Evolutionary conservation across 2,329 filamentous ascomycete genomes (phyloP), one percentile per base, ranked within the genome.

Genomic region (Escovopsis weberi): DNA sequence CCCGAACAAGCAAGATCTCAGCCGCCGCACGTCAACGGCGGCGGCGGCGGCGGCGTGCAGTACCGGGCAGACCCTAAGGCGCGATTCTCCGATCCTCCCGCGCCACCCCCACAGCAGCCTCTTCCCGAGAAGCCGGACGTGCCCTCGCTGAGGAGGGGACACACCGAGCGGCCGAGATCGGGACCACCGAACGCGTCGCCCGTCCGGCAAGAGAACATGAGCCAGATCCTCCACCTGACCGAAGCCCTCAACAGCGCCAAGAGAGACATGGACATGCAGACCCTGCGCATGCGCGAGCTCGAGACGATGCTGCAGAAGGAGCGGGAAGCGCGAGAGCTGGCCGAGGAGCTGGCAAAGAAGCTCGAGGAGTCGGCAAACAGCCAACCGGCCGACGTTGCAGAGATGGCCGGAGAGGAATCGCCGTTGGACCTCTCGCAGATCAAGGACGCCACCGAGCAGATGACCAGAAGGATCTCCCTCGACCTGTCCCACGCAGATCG

Each of bases 101-200:
- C 88, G 19, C 89, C 89, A 7, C 89, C 89, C 26, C 89, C 89
- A 26, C 87, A 94, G 52, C 88, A 94, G 52, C 89, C 89, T 12
- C 68, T 96, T 6, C 89, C 89, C 1, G 88, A 95, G 57, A 95
- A 95, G 59, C 89, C 89, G 0, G 86, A 94, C 60, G 76, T 72
- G 0, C 75, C 80, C 0, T 76, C 85, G 1, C 61, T 94, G 28
- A 87, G 85, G 56, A 75, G 87, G 43, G 72, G 72, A 4, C 78
- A 84, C 26, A 88, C 83, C 0, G 86, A 94, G 50, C 78, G 82
- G 44, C 73, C 81, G 8, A 85, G 80, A 56, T 65, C 70, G 1
- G 61, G 65, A 30, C 61, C 66, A 6, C 62, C 65, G 15, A 73
- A 62, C 51, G 63, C 65, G 3, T 82, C 78, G 0, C 78, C 78